A percentile compares a stretch with the other conserved stretches of the same genome.
Evolutionary conservation across 306 rosid genomes (phyloP).

Genomic region (Gynostemma pentaphyllum): DNA sequence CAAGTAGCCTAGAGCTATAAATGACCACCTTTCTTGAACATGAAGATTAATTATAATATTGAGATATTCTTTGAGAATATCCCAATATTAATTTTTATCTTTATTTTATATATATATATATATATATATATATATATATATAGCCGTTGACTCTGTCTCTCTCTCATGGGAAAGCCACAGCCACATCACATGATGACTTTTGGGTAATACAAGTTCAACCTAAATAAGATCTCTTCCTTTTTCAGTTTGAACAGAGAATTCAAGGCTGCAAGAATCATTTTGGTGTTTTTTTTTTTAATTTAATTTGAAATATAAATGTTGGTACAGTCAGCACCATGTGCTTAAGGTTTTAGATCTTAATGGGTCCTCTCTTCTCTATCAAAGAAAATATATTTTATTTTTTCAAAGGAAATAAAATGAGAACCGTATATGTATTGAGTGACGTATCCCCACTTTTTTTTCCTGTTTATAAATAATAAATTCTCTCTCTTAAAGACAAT

Average conservation of each 20-base stretch:
- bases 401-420: no score
- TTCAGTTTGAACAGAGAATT: background rate
- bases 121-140: background rate
- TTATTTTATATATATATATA: background rate
- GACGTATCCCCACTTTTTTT: background rate
- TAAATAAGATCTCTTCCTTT: background rate
- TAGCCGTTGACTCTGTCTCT: conserved; percentile 1
- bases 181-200: background rate
- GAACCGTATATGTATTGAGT: background rate
- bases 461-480: background rate
- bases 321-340: conserved; percentile 8
- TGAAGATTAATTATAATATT: background rate
- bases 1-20: background rate
- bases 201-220: background rate
- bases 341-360: background rate
- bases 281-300: background rate
- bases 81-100: no score
- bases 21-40: no score
- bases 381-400: no score
- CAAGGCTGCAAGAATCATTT: background rate
- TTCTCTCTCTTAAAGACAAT: background rate
- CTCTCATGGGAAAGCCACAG: no score
- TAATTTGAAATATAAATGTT: background rate
- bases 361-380: no score
- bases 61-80: conserved; percentile 5